phyloP scores from a whole-genome alignment of 495 filamentous ascomycete species.

The Aspergillus coremiiformis region DNA sequence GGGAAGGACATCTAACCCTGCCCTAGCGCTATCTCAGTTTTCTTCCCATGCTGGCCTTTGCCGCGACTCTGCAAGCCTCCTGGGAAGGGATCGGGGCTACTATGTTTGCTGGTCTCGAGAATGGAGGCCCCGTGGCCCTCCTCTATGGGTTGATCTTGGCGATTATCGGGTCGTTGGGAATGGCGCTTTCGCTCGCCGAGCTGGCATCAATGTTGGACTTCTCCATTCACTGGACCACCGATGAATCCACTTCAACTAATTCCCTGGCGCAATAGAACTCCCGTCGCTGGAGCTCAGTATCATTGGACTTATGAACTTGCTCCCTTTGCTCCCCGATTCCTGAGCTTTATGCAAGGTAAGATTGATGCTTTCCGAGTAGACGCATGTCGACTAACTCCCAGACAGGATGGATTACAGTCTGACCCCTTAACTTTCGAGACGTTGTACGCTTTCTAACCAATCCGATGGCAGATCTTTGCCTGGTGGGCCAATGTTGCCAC shows the following conservation, averaged over 20 bases:
- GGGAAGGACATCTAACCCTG: too few relatives aligned
- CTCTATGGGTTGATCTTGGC: background rate
- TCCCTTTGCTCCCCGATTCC: slow-evolving; percentile 1
- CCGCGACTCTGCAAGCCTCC: background rate
- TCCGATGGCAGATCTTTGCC: background rate
- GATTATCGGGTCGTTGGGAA: background rate
- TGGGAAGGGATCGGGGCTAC: background rate
- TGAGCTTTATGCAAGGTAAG: slow-evolving; percentile 2
- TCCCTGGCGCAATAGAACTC: background rate
- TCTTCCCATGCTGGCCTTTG: slow-evolving; percentile 1
- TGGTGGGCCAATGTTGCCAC: slow-evolving; percentile 2
- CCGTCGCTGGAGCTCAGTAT: slow-evolving; percentile 2
- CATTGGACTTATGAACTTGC: slow-evolving; percentile 3
- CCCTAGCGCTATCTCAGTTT: background rate
- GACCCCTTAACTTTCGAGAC: background rate
- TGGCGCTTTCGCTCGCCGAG: background rate
- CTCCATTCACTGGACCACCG: too few relatives aligned
- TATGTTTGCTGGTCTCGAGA: background rate
- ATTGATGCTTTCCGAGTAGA: background rate
- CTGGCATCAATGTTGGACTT: slow-evolving; percentile 3
- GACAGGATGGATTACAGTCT: slow-evolving; percentile 1
- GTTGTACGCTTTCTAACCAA: too few relatives aligned
- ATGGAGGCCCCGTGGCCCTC: slow-evolving; percentile 1
- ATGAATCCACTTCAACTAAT: too few relatives aligned
- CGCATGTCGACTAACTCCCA: background rate